Base-by-base conservation (phyloP, 139 green algal species). In the Diplosphaera chodatii region DNA sequence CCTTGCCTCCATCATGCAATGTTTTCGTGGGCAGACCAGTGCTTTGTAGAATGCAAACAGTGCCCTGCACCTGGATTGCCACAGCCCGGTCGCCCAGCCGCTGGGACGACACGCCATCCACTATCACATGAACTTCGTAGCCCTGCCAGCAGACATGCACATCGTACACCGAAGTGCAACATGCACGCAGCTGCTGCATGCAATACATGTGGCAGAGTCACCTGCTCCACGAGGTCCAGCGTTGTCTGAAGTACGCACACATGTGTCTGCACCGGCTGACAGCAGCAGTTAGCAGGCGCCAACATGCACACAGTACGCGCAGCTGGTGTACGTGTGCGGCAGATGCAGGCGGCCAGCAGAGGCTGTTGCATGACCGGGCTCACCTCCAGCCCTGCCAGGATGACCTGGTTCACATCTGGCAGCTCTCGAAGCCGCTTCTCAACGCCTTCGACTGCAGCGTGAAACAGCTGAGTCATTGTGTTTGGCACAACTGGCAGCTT, bases 171-270 rank as follows among this genome's bases (percentile, higher is more conserved):
- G 56, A 3, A 3, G 3, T 31, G 66, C n/a, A n/a, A n/a, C n/a
- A n/a, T n/a, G n/a, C n/a, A n/a, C n/a, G n/a, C n/a, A n/a, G n/a
- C n/a, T n/a, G n/a, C n/a, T n/a, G n/a, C n/a, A n/a, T n/a, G n/a
- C n/a, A n/a, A n/a, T n/a, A n/a, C n/a, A n/a, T n/a, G n/a, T n/a
- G n/a, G n/a, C n/a, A n/a, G n/a, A n/a, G n/a, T n/a, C n/a, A 32
- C 13, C n/a, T 71, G 40, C 29, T 64, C 8, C 40, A 40, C 41
- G 40, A 93, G 69, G 77, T 94, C 85, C 40, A 92, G 66, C 27
- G 81, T 67, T 6, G 92, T 97, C 77, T 97, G 92, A 31, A 95
- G 75, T 28, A 97, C 88, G 68, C 92, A 97, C 71, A 97, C 92
- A 74, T 97, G 92, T 18, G 88, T 59, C 48, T 59, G 48, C 48